phyloP scores from a whole-genome alignment of 192 early-diverging fungal genomes.

The Umbelopsis vinacea region DNA sequence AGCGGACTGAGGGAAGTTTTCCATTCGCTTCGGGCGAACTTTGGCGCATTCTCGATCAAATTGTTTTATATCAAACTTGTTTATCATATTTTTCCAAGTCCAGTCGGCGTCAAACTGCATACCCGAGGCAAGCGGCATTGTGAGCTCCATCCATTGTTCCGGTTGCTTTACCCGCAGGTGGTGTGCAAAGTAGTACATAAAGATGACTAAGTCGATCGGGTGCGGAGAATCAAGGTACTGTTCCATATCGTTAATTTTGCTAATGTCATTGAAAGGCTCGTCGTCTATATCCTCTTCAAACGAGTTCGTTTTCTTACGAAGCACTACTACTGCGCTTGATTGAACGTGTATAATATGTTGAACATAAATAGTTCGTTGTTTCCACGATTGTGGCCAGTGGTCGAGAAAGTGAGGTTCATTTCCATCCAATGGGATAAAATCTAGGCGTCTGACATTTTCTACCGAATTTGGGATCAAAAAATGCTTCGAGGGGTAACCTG shows the following conservation, averaged over 20 bases:
- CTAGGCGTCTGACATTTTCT: not conserved
- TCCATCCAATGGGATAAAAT: not conserved
- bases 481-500: not conserved
- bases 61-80: too few species aligned
- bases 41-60: too few species aligned
- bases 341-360: not conserved
- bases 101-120: too few species aligned
- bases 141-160: too few species aligned
- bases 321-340: not conserved
- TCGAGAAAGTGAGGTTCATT: not conserved
- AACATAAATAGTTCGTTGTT: not conserved
- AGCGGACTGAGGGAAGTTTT: too few species aligned
- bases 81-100: too few species aligned
- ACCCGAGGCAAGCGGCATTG: too few species aligned
- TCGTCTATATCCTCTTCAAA: too few species aligned
- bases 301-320: not conserved
- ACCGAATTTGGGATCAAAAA: not conserved
- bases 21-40: too few species aligned
- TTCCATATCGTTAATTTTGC: not conserved
- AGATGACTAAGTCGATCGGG: not conserved
- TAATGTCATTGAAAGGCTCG: not conserved
- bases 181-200: not conserved
- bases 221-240: not conserved
- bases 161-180: not conserved
- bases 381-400: not conserved